Conservation (phyloP, 768 basidiomycete species). For the Tulasnella sp. region DNA sequence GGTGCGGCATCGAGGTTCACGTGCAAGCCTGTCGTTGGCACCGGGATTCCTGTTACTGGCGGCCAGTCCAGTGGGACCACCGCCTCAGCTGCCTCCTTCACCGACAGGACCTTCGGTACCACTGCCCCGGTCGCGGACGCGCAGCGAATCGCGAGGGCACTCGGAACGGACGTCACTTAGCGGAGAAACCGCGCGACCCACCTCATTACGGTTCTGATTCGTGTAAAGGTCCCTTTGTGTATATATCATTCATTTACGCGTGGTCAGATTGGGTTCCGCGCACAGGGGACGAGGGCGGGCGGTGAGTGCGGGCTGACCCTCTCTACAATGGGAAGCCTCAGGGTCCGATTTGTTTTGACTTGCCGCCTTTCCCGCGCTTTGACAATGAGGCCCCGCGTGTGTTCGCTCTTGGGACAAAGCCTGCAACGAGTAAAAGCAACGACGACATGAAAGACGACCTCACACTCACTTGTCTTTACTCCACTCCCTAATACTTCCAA, state of each 20-base stretch:
- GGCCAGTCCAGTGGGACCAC: background rate
- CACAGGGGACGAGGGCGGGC: background rate
- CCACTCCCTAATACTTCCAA: background rate
- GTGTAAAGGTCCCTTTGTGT: background rate
- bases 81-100: background rate
- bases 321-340: conserved; percentile 6
- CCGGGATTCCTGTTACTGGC: background rate
- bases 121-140: background rate
- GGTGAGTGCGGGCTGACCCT: background rate
- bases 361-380: background rate
- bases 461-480: background rate
- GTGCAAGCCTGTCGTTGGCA: conserved; percentile 17
- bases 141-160: conserved; percentile 15
- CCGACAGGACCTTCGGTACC: background rate
- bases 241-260: background rate
- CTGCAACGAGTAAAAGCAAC: background rate
- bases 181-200: background rate
- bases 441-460: background rate
- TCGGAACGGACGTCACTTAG: background rate
- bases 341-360: background rate
- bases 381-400: background rate
- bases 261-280: background rate
- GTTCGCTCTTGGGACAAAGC: background rate
- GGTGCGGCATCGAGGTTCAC: conserved; percentile 17
- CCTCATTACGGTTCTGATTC: conserved; percentile 8